These are phyloP conservation scores for Exserohilum turcica DNA, from an alignment of 2,329 filamentous ascomycete genomes.

Conservation along the genomic window DNA sequence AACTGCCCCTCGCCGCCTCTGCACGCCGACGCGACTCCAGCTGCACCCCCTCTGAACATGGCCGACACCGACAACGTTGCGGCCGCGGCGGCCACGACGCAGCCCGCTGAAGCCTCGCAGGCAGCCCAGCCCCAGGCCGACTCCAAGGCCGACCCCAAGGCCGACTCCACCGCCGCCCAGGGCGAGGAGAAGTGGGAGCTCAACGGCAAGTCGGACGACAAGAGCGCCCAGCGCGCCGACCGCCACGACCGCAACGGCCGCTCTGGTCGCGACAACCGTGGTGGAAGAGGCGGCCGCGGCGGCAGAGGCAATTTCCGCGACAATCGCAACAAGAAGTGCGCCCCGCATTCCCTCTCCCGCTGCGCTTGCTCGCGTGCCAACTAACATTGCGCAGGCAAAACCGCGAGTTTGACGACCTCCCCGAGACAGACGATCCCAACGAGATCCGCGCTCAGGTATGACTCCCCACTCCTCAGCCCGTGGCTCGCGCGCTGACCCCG, in stretches of 20 bases:
- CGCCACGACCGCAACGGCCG: slow-evolving; percentile 20
- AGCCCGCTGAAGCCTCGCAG: slow-evolving; percentile 25
- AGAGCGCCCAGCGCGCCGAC: slow-evolving; percentile 20
- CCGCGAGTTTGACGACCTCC: slow-evolving; percentile 54
- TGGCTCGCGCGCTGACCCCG: slow-evolving; percentile 20
- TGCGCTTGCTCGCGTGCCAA: background rate
- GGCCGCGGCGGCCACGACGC: slow-evolving; percentile 19
- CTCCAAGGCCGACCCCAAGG: slow-evolving; percentile 17
- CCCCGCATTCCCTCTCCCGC: background rate
- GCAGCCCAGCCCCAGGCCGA: slow-evolving; percentile 17
- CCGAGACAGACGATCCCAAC: slow-evolving; percentile 75
- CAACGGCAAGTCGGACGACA: slow-evolving; percentile 23
- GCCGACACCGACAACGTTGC: slow-evolving; percentile 28
- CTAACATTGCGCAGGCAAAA: slow-evolving; percentile 29
- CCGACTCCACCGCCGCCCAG: slow-evolving; percentile 6
- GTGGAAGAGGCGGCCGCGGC: slow-evolving; percentile 22
- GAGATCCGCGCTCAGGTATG: slow-evolving; percentile 83
- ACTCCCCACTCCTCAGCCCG: background rate
- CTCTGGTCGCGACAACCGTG: slow-evolving; percentile 17
- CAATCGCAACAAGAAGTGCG: slow-evolving; percentile 25
- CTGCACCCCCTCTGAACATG: slow-evolving; percentile 21
- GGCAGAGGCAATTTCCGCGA: slow-evolving; percentile 24
- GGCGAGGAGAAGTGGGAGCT: slow-evolving; percentile 27
- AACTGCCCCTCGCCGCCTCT: slow-evolving; percentile 1
- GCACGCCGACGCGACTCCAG: slow-evolving; percentile 11